These are phyloP conservation scores for Cyberlindnera veronae DNA, from an alignment of 805 yeast species.

Conservation along the genomic window DNA sequence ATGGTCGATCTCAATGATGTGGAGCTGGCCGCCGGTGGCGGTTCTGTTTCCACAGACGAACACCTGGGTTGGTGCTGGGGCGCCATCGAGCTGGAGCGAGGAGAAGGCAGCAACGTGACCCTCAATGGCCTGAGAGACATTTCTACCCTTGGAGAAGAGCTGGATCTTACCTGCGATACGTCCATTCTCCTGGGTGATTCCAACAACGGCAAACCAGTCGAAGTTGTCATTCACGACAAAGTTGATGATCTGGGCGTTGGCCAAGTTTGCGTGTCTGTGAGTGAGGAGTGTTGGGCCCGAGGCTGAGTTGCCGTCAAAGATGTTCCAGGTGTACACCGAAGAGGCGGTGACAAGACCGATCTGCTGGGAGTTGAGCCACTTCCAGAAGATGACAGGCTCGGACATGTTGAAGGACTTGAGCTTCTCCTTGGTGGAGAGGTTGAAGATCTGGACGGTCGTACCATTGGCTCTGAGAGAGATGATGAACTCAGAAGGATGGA, in stretches of 20 bases:
- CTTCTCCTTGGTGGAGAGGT: slow-evolving; percentile 81
- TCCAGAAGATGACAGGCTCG: slow-evolving; percentile 94
- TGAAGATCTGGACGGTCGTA: slow-evolving; percentile 91
- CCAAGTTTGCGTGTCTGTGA: slow-evolving; percentile 75
- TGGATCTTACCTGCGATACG: slow-evolving; percentile 96
- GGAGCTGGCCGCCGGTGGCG: slow-evolving; percentile 74
- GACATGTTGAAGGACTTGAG: slow-evolving; percentile 81
- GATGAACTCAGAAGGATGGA: slow-evolving; percentile 88
- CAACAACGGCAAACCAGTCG: slow-evolving; percentile 94
- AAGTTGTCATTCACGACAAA: slow-evolving; percentile 75
- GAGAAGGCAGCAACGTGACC: slow-evolving; percentile 97
- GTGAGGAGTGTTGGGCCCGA: slow-evolving; percentile 80
- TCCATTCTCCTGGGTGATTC: slow-evolving; percentile 91
- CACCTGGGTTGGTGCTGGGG: slow-evolving; percentile 66
- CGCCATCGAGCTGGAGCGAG: slow-evolving; percentile 67
- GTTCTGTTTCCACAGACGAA: slow-evolving; percentile 91
- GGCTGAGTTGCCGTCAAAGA: slow-evolving; percentile 73
- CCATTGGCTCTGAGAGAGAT: slow-evolving; percentile 95
- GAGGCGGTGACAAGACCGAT: slow-evolving; percentile 84
- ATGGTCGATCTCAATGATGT: slow-evolving; percentile 95
- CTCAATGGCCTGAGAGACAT: slow-evolving; percentile 93
- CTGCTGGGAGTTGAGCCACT: slow-evolving; percentile 72
- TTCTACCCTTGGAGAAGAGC: slow-evolving; percentile 81
- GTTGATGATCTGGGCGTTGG: slow-evolving; percentile 84
- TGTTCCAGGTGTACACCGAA: slow-evolving; percentile 74